phyloP scores from a whole-genome alignment of 305 asterid species.

The Solanum aculeatissimum region DNA sequence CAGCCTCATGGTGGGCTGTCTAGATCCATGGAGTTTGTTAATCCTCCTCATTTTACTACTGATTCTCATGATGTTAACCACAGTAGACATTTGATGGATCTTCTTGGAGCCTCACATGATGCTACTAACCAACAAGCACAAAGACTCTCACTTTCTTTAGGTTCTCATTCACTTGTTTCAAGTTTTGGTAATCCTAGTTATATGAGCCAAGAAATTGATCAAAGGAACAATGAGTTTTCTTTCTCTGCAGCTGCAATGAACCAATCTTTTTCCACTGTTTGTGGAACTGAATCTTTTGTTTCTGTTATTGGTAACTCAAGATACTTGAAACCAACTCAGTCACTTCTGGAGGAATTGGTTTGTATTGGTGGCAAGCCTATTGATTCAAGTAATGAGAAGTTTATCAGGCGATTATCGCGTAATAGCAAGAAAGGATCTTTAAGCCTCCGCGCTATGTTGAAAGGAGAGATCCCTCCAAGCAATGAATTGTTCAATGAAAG shows the following conservation, averaged over 20 bases:
- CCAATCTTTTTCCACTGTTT: constrained; percentile 24
- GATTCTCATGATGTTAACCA: constrained; percentile 26
- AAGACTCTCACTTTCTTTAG: constrained; percentile 67
- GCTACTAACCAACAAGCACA: constrained; percentile 27
- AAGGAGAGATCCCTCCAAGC: constrained; percentile 36
- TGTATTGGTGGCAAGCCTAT: constrained; percentile 34
- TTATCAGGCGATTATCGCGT: constrained; percentile 30
- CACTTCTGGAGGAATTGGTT: constrained; percentile 69
- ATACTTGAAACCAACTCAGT: constrained; percentile 59
- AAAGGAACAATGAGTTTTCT: constrained; percentile 1
- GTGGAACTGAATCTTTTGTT: constrained; percentile 35
- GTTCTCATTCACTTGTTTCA: constrained; percentile 26
- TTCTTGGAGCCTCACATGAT: constrained; percentile 50
- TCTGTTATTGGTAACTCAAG: constrained; percentile 40
- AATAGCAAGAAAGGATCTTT: constrained; percentile 28
- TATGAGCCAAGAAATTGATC: constrained; percentile 4
- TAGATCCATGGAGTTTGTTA: constrained; percentile 21
- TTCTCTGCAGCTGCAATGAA: constrained; percentile 13
- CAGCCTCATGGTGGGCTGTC: constrained; percentile 22
- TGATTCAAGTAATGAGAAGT: constrained; percentile 32
- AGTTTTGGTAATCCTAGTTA: constrained; percentile 22
- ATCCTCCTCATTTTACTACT: constrained; percentile 21
- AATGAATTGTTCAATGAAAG: constrained; percentile 28
- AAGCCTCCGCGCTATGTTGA: constrained; percentile 42
- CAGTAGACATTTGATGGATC: constrained; percentile 55